Evolutionary conservation across 2,329 filamentous ascomycete species (phyloP), one percentile per base, ranked within the genome.

Genomic region (Truncatella angustata): DNA sequence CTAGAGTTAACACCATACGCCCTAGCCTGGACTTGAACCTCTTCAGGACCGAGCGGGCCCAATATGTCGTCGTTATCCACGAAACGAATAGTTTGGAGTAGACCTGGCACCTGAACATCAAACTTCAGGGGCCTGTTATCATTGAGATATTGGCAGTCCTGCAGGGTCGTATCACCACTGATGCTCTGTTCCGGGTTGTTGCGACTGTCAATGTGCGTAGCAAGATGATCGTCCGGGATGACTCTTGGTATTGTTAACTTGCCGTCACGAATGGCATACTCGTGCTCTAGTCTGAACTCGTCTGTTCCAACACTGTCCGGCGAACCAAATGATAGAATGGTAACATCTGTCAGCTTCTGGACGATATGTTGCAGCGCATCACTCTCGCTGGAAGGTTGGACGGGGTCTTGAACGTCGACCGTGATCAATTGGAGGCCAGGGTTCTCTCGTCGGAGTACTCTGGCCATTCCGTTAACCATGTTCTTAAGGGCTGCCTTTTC

Each of bases 21-120:
- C 28, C 40, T 48, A 5, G 58, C 52, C 21, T 57, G 42, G 18
- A 66, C 35, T 45, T 64, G 42, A 23, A 66, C 53, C 39, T 64
- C 54, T 12, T 53, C 49, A 5, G 52, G 52, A 10, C 51, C 47
- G 4, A 61, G 57, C 4, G 51, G 42, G 6, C 48, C 40, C 12
- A 26, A 20, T 23, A 49, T 34, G 26, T 55, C 39, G 34, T 56
- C 55, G 24, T 50, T 34, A 12, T 50, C 48, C 24, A 50, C 48
- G 26, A 50, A 44, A 4, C 37, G 4, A 28, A 50, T 30, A 4
- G 37, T 43, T 10, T 44, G 21, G 16, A 50, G 48, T 16, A 50
- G n/a, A 18, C 37, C 37, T 14, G 40, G 40, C 2, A 35, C 28
- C 28, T 47, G 44, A 14, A 47, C 44, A n/a, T 46, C 26, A 10